Conservation (phyloP, 306 rosid genomes). For the Pyrus pyrifolia region DNA sequence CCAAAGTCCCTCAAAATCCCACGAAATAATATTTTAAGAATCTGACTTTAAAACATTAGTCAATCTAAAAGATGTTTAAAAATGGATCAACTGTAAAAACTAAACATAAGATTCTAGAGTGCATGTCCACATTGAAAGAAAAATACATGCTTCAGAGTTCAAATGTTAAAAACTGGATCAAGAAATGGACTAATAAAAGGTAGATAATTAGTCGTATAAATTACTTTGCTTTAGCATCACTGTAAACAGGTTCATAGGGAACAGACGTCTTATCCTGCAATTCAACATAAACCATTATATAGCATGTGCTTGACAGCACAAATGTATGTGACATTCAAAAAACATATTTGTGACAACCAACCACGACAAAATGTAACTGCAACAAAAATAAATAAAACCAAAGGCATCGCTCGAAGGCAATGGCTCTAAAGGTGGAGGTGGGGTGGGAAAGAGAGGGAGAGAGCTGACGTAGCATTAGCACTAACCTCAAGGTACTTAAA, state of each 20-base stretch:
- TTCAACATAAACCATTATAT: background rate
- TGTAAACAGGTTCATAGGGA: constrained; percentile 39
- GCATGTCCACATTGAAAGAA: background rate
- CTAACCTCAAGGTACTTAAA: constrained; percentile 85
- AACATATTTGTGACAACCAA: background rate
- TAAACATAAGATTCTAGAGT: background rate
- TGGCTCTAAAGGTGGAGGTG: background rate
- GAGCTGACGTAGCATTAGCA: constrained; percentile 2
- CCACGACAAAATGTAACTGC: background rate
- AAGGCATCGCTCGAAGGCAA: background rate
- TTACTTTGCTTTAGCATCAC: constrained; percentile 49
- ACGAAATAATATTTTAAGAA: background rate
- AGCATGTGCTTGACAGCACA: background rate
- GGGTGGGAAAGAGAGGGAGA: background rate
- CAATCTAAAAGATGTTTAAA: background rate
- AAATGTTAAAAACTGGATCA: background rate
- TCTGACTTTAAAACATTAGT: background rate
- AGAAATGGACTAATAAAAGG: background rate
- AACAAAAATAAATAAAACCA: background rate
- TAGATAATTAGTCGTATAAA: background rate
- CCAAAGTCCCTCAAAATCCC: background rate
- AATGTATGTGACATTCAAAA: background rate
- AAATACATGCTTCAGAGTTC: background rate
- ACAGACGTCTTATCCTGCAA: constrained; percentile 35
- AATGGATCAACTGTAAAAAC: background rate